Conservation (phyloP, 2,329 filamentous ascomycete genomes). For the Ceratocystis alfenasii region DNA sequence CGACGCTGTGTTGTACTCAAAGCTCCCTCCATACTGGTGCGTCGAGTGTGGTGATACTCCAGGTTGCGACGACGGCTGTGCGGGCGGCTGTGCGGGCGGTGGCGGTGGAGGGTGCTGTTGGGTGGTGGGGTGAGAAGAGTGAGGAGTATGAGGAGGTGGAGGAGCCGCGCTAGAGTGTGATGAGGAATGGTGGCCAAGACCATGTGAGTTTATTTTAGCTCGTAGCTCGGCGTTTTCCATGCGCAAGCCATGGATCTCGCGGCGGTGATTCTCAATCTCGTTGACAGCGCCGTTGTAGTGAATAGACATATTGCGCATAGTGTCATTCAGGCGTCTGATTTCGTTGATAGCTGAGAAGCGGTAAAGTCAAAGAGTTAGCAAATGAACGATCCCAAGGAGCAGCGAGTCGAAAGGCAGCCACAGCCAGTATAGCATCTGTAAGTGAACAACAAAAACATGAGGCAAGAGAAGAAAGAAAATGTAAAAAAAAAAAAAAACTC, state of each 20-base stretch:
- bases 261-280: slow-evolving; percentile 39
- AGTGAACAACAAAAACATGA: not conserved
- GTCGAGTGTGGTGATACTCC: slow-evolving; percentile 27
- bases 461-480: not conserved
- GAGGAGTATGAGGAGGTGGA: slow-evolving; percentile 26
- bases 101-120: slow-evolving; percentile 17
- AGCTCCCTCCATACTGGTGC: slow-evolving; percentile 24
- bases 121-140: slow-evolving; percentile 12
- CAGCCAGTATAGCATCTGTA: no score
- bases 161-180: slow-evolving; percentile 26
- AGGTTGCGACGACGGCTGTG: slow-evolving; percentile 17
- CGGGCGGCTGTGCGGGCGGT: no score
- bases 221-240: slow-evolving; percentile 40
- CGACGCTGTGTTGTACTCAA: slow-evolving; percentile 25
- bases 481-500: slow-evolving; percentile 26
- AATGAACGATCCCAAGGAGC: slow-evolving; percentile 6
- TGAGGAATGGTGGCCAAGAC: not conserved
- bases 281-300: slow-evolving; percentile 34
- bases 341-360: slow-evolving; percentile 45
- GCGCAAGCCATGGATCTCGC: slow-evolving; percentile 38
- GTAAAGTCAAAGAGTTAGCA: not conserved
- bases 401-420: no score
- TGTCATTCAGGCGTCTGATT: slow-evolving; percentile 44
- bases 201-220: slow-evolving; percentile 26
- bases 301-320: slow-evolving; percentile 36